Base-by-base conservation (phyloP, 371 early-diverging fungal species). In the Cladochytrium tenue region DNA sequence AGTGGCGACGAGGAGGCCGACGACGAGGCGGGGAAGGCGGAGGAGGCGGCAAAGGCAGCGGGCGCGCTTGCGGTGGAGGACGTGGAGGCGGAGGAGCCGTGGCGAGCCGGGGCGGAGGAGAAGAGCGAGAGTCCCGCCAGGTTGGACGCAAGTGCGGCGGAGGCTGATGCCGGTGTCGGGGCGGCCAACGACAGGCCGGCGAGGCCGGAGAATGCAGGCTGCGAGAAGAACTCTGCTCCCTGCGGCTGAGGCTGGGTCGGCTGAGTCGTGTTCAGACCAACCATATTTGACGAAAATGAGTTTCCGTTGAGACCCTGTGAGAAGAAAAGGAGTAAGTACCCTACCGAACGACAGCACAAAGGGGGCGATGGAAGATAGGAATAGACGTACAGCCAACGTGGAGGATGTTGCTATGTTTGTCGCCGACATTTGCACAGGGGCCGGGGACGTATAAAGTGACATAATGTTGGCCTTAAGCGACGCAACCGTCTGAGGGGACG, bases 391-490 rank as follows among this genome's bases (percentile, higher is more conserved):
- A n/a, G n/a, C n/a, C n/a, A n/a, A n/a, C n/a, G n/a, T n/a, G n/a
- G n/a, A n/a, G n/a, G n/a, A n/a, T n/a, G n/a, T n/a, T n/a, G n/a
- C n/a, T n/a, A n/a, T n/a, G n/a, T n/a, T n/a, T n/a, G n/a, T n/a
- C n/a, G n/a, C n/a, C n/a, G n/a, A n/a, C n/a, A n/a, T n/a, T n/a
- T n/a, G n/a, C n/a, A n/a, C n/a, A n/a, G 43, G 13, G 43, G 59
- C 31, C 4, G 72, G 62, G 26, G 43, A 33, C 1, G 63, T 60
- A 58, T 66, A 75, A 1, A 75, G 64, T 25, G 71, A 68, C 53
- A 75, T 55, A 43, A 75, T 71, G 31, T 59, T 25, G 25, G 53
- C 43, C 53, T 75, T 75, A 30, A 64, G 26, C 33, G 35, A 34
- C 36, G 55, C 25, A 35, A 59, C 17, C 36, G 56, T 27, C 4